Evolutionary conservation across 495 filamentous ascomycete genomes (phyloP), one percentile per base, ranked within the genome.

Genomic region (Darksidea phi): DNA sequence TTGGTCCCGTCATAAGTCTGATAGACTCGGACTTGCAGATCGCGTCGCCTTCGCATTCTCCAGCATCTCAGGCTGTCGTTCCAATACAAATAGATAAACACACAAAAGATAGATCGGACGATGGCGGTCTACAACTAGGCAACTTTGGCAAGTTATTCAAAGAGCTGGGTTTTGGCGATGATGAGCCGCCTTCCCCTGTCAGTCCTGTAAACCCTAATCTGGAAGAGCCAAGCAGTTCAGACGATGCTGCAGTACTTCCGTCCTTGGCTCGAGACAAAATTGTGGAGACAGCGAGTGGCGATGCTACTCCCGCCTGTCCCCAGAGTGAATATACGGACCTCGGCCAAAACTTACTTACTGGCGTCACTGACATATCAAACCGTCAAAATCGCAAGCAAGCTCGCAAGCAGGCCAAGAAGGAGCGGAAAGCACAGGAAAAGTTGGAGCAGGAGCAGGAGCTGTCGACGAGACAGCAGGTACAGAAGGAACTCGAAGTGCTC

Each of bases 131-230:
- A 11, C 7, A 21, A n/a, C 69, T 80, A 34, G 77, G 77, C 17
- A 72, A 78, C 51, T 80, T 80, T 53, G 64, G 66, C 42, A 75
- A 67, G 41, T 43, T 80, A 18, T 80, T 72, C 69, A 60, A 73
- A 52, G 74, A 67, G 57, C 65, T 80, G 23, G 74, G 70, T 38
- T 60, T 71, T 21, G 66, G 73, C n/a, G 23, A 52, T 10, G 55
- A 67, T 26, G 46, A 55, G 11, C 65, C 67, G 20, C 56, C 66
- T 24, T 70, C 71, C 8, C 24, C 42, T 24, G 49, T 69, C 5
- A 46, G 64, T 10, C 50, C 57, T 43, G 37, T 13, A 26, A 34
- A 54, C 55, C 36, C 34, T 10, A 49, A 47, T 26, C 15, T 21
- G 12, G 59, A 52, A 24, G 51, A 57, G 2, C 42, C 24, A 41